phyloP scores from a whole-genome alignment of 164 flowering plant species.

The Protea cynaroides region DNA sequence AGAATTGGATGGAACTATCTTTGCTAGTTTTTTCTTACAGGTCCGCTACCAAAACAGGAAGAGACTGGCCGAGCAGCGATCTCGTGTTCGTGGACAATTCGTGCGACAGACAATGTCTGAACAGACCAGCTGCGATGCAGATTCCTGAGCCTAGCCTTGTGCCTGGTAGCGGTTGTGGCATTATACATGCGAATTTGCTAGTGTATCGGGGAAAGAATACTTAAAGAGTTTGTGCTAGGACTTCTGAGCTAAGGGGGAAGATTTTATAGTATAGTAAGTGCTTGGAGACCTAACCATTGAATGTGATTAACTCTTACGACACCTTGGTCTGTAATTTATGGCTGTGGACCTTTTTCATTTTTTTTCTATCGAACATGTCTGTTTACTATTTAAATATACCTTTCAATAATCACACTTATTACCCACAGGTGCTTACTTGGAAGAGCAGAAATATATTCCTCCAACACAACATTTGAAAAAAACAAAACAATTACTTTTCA shows the following conservation, averaged over 20 bases:
- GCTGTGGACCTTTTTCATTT: too few relatives aligned
- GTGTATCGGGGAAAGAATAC: too few relatives aligned
- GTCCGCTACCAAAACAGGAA: slow-evolving; percentile 77
- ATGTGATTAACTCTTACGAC: not conserved
- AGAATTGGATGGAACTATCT: slow-evolving; percentile 9
- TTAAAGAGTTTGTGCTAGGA: not conserved
- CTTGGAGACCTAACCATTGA: not conserved
- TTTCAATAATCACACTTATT: too few relatives aligned
- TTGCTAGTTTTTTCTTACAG: slow-evolving; percentile 21
- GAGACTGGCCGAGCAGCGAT: slow-evolving; percentile 71
- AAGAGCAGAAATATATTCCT: too few relatives aligned
- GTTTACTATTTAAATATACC: too few relatives aligned
- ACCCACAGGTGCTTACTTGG: too few relatives aligned
- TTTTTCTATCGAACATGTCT: too few relatives aligned
- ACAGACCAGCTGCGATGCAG: slow-evolving; percentile 19
- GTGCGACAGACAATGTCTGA: slow-evolving; percentile 41
- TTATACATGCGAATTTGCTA: too few relatives aligned
- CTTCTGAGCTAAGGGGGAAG: not conserved
- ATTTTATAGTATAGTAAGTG: not conserved
- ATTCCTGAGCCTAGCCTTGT: slow-evolving; percentile 16
- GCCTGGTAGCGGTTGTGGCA: slow-evolving; percentile 4
- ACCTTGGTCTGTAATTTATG: too few relatives aligned
- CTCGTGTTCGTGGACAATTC: slow-evolving; percentile 79
- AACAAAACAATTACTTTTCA: too few relatives aligned
- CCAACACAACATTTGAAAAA: too few relatives aligned